These are phyloP conservation scores for Acorus gramineus DNA, from an alignment of 106 monocot species.

Conservation along the genomic window DNA sequence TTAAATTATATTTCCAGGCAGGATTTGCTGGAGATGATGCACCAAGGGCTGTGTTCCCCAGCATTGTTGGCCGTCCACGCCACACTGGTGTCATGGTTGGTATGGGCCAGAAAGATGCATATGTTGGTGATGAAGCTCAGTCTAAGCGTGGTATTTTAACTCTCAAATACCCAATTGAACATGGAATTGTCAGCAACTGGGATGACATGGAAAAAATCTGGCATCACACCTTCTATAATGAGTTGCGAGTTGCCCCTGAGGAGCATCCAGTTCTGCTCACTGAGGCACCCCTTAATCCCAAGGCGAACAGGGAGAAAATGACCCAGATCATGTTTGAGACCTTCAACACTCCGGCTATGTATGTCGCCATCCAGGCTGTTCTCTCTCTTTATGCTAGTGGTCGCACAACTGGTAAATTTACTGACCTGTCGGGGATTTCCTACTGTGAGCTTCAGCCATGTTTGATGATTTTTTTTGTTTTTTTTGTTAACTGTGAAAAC, in stretches of 20 bases:
- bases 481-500: too few relatives aligned
- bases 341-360: slow-evolving; percentile 1
- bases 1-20: too few relatives aligned
- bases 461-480: too few relatives aligned
- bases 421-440: not conserved
- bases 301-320: slow-evolving; percentile 6
- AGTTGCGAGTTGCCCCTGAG: slow-evolving; percentile 2
- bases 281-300: slow-evolving; percentile 5
- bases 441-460: too few relatives aligned
- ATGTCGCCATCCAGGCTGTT: slow-evolving; percentile 6
- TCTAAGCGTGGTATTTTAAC: slow-evolving; percentile 5
- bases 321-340: slow-evolving; percentile 7
- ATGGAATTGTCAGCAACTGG: slow-evolving; percentile 8
- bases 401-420: not conserved
- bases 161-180: slow-evolving; percentile 4
- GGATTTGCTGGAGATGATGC: too few relatives aligned
- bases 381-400: slow-evolving; percentile 7
- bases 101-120: slow-evolving; percentile 1
- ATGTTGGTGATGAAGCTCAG: slow-evolving; percentile 7
- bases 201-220: slow-evolving; percentile 6
- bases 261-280: slow-evolving; percentile 5
- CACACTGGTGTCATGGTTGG: not conserved
- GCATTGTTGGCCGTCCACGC: too few relatives aligned
- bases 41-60: too few relatives aligned
- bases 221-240: slow-evolving; percentile 5